Evolutionary conservation across 2,329 filamentous ascomycete species (phyloP).

Genomic region (Diaporthe aspalathi): DNA sequence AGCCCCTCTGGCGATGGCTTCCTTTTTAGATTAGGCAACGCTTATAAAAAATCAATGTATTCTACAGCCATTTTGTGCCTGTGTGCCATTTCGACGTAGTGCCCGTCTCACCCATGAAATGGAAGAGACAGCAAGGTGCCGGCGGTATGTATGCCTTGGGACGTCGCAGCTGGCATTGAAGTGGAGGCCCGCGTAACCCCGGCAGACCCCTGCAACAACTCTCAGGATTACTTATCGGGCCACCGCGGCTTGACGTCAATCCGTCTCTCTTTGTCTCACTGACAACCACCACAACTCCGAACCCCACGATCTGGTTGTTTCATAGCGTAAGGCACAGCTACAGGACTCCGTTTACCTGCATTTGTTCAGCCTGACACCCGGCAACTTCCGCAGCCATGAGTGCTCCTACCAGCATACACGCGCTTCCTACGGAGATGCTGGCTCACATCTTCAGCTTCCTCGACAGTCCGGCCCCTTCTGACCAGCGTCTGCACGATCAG

Average conservation of each 20-base stretch:
- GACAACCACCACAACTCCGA: not conserved
- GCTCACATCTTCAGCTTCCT: conserved; percentile 68
- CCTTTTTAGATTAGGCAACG: too few species aligned
- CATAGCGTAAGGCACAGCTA: not conserved
- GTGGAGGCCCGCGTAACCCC: not conserved
- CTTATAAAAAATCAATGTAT: too few species aligned
- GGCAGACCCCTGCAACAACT: not conserved
- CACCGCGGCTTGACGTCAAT: conserved; percentile 9
- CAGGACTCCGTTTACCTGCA: not conserved
- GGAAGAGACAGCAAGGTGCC: not conserved
- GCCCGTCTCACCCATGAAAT: not conserved
- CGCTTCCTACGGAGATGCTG: conserved; percentile 72
- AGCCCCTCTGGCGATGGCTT: too few species aligned
- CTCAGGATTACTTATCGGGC: conserved; percentile 18
- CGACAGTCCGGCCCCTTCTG: conserved; percentile 61
- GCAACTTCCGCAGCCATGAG: not conserved
- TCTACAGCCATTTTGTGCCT: too few species aligned
- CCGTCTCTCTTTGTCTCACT: conserved; percentile 1
- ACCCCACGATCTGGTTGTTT: not conserved
- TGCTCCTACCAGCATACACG: conserved; percentile 43
- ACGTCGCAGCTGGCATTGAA: too few species aligned
- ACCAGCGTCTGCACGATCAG: conserved; percentile 59
- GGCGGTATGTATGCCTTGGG: too few species aligned
- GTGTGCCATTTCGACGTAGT: too few species aligned
- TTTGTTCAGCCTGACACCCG: not conserved